A percentile compares a stretch with the other conserved stretches of the same genome.
These are phyloP conservation scores for Hypsizygus ulmarius DNA, from an alignment of 1,284 basidiomycete species.

Conservation along the genomic window DNA sequence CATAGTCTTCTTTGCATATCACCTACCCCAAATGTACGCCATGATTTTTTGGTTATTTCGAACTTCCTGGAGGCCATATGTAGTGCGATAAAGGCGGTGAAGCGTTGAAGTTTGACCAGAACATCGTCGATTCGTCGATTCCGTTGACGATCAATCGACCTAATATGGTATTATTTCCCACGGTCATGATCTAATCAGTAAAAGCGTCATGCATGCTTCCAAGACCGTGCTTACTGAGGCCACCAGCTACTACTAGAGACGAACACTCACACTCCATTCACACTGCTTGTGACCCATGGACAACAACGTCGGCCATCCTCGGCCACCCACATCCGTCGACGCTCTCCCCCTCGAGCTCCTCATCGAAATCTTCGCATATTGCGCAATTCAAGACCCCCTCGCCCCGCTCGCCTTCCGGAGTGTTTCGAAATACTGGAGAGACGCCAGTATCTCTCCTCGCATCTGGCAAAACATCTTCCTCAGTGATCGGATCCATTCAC, in stretches of 20 bases:
- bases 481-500: conserved; percentile 36
- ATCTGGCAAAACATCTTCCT: conserved; percentile 60
- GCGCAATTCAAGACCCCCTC: conserved; percentile 40
- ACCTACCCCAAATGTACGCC: no score
- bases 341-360: conserved; percentile 60
- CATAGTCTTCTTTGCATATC: no score
- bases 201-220: no score
- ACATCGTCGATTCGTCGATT: no score
- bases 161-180: no score
- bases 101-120: no score
- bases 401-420: conserved; percentile 45
- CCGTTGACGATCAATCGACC: no score
- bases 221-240: no score
- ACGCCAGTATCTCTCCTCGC: conserved; percentile 47
- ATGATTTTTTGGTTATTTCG: no score
- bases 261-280: background rate
- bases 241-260: background rate
- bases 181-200: no score
- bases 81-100: no score
- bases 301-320: background rate
- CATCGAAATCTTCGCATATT: conserved; percentile 55
- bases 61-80: no score
- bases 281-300: background rate
- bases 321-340: conserved; percentile 20
- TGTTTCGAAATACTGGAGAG: conserved; percentile 56